Evolutionary conservation across 139 green algal species (phyloP).

Genomic region (Chlorella vulgaris): DNA sequence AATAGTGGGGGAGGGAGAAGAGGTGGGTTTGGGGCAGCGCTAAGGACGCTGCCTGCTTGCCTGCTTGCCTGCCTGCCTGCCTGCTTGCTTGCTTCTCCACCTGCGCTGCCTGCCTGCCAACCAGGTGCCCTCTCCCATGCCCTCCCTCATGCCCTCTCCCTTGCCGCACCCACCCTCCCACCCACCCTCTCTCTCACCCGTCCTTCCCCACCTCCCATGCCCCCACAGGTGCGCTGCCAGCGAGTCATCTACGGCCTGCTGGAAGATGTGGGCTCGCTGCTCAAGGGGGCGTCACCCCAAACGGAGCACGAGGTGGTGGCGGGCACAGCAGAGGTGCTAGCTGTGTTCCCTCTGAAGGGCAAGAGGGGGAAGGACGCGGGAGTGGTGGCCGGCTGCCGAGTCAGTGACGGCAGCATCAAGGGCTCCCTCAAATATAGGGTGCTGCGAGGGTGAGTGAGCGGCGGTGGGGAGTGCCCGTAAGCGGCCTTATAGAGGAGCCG

Average conservation of each 20-base stretch:
- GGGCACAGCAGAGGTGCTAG: slow-evolving; percentile 58
- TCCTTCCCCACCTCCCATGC: background rate
- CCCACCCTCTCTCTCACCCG: background rate
- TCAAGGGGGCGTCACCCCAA: slow-evolving; percentile 41
- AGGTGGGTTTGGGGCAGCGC: too few species aligned
- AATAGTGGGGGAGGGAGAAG: background rate
- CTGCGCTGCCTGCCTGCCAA: too few species aligned
- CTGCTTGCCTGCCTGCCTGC: too few species aligned
- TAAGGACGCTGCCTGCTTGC: too few species aligned
- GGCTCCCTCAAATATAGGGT: slow-evolving; percentile 57
- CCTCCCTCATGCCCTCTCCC: too few species aligned
- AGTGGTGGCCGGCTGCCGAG: slow-evolving; percentile 61
- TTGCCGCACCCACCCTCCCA: background rate
- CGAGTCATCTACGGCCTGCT: slow-evolving; percentile 87
- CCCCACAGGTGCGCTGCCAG: slow-evolving; percentile 43
- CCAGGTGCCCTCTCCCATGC: too few species aligned
- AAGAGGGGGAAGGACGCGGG: slow-evolving; percentile 27
- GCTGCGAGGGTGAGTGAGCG: slow-evolving; percentile 40
- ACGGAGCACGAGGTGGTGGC: slow-evolving; percentile 50
- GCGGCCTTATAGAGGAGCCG: too few species aligned
- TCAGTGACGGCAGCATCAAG: slow-evolving; percentile 56
- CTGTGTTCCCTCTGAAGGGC: slow-evolving; percentile 51
- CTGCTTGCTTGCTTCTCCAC: too few species aligned
- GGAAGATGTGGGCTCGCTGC: slow-evolving; percentile 59
- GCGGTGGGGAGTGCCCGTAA: background rate